Base-by-base conservation (phyloP, 2,329 filamentous ascomycete species). In the Scopulariopsis brevicaulis region DNA sequence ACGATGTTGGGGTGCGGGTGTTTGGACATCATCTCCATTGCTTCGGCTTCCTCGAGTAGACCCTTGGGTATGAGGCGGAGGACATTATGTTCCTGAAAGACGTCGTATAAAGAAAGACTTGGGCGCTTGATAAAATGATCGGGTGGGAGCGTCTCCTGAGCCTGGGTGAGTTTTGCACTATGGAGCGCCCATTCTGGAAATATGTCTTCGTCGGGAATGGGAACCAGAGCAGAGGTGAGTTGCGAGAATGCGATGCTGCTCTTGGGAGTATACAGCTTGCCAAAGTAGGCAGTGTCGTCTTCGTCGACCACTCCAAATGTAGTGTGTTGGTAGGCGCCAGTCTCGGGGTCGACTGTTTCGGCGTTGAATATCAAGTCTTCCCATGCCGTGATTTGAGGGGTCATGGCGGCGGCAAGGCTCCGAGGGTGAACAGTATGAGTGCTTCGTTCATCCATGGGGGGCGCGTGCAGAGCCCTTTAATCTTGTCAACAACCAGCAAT, bases 1-100 rank as follows among this genome's bases (percentile, higher is more conserved):
- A 68, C 54, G 40, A 69, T 64, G 57, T 65, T 64, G 11, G 65
- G 66, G 56, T 70, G 68, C 8, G 64, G 64, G 5, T 65, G 58
- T 25, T 56, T 52, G 34, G 35, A 50, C 2, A 65, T 52, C 4
- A 59, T 48, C 55, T 66, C 63, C 59, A 64, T 59, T n/a, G 55
- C 56, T 35, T 59, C 40, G 18, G 62, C 60, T 58, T 66, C 65
- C 32, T 64, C 58, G 28, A 61, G 18, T 18, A 56, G 18, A 15
- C 22, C 53, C 24, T 54, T 54, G n/a, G 53, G 53, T 28, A 37
- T 54, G 32, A 35, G 25, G 20, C 22, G 18, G 34, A 54, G 32
- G 15, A 22, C n/a, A 7, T 54, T 37, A 18, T 37, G 32, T 54
- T 54, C 53, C n/a, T 37, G 53, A 32, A 50, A 50, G 8, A 50